Evolutionary conservation across 2,329 filamentous ascomycete genomes (phyloP), one percentile per base, ranked within the genome.

Genomic region (Coniochaeta ligniaria): DNA sequence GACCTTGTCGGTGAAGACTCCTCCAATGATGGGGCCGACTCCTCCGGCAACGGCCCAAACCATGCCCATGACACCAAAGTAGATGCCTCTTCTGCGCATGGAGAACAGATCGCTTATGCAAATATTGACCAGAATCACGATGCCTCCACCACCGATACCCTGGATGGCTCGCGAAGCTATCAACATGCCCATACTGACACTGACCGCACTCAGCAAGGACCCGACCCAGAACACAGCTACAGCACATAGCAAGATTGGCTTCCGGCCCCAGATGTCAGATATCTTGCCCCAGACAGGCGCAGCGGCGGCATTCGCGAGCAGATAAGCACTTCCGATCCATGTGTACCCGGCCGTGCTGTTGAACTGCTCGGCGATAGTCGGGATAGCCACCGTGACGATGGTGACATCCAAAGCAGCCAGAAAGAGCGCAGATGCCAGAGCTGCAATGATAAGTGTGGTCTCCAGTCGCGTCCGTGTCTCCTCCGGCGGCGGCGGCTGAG

Each of bases 281-380:
- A 85, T 70, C 62, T 82, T 83, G 5, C 86, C 88, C 89, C 89
- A 92, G n/a, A 88, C 82, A 0, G 89, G 88, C 0, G 83, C 84
- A 1, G 80, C 80, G 0, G 88, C 86, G 0, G 88, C 86, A 67
- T 85, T 85, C 17, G 86, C 87, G 12, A 93, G 82, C 3, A 92
- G 77, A 71, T 89, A 93, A 0, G 89, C 84, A 31, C 83, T 86
- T 1, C 89, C 90, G 62, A 94, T 89, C 91, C 90, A 93, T 16
- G 86, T 85, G 73, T 92, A 93, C 7, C 87, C 88, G 1, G 83
- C 77, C 17, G 82, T 83, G 33, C 84, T 87, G 56, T 82, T 69
- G 41, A 91, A 80, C 31, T 88, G 77, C 2, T 72, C 70, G 2
- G 81, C 76, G 57, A 89, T 88, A 9, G 82, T 82, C 0, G 86